Percentiles rank a stretch among this genome's conserved stretches.
Conservation (phyloP, 75 land plant genomes). For the Pinus albicaulis region DNA sequence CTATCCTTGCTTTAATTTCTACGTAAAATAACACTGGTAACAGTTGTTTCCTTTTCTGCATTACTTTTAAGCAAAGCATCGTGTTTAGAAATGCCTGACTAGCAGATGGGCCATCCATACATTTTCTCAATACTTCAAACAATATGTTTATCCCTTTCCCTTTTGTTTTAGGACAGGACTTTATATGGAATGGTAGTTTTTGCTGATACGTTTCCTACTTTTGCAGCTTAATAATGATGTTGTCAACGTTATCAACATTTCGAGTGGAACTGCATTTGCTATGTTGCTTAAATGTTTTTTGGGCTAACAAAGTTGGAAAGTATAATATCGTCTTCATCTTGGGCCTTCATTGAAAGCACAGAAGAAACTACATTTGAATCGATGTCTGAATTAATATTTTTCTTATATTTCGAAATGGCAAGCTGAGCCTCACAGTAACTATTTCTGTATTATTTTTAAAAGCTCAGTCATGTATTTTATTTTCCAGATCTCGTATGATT, state of each 20-base stretch:
- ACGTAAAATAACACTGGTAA: slow-evolving; percentile 19
- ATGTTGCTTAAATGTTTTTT: slow-evolving; percentile 12
- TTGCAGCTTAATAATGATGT: slow-evolving; percentile 69
- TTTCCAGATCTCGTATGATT: too few species aligned
- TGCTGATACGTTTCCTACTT: neutral
- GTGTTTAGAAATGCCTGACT: slow-evolving; percentile 1
- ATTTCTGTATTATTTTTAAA: too few species aligned
- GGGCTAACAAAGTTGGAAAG: neutral
- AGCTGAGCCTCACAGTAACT: too few species aligned
- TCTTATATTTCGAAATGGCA: too few species aligned
- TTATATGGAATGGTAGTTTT: neutral
- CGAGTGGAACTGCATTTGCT: slow-evolving; percentile 56
- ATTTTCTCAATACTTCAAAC: neutral
- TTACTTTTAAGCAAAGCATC: neutral
- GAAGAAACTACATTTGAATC: too few species aligned
- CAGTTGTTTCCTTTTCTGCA: neutral
- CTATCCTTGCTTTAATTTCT: too few species aligned
- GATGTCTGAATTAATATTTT: too few species aligned
- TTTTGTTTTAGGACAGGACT: neutral
- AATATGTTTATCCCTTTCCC: neutral
- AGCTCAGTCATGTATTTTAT: too few species aligned
- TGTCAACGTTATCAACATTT: slow-evolving; percentile 65
- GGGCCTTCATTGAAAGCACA: too few species aligned
- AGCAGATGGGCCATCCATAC: neutral
- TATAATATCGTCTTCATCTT: neutral